phyloP scores from a whole-genome alignment of 306 rosid species.

The Mimosa bimucronata region DNA sequence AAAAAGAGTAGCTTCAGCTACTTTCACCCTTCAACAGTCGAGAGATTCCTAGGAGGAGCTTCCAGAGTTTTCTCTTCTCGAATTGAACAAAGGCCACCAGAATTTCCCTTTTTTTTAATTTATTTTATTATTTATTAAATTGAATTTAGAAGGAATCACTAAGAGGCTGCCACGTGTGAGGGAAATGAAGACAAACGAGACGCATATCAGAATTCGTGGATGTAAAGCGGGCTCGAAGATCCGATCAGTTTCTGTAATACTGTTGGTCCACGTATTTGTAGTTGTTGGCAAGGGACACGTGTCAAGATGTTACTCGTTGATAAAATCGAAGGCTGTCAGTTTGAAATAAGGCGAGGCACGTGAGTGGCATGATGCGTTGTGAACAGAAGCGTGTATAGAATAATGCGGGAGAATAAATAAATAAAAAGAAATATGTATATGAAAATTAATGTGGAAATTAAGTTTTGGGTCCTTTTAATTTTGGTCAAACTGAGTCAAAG shows the following conservation, averaged over 20 bases:
- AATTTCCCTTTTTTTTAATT: conserved; percentile 11
- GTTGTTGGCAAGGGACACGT: conserved; percentile 34
- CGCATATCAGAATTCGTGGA: conserved; percentile 72
- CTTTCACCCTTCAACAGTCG: conserved; percentile 27
- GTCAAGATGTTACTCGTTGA: neutral
- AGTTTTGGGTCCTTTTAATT: too few species aligned
- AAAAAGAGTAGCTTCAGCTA: conserved; percentile 17
- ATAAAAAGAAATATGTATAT: too few species aligned
- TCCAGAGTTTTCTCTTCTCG: conserved; percentile 41
- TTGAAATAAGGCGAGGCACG: conserved; percentile 1
- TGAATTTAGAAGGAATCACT: conserved; percentile 38
- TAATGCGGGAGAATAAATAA: too few species aligned
- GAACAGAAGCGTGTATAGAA: neutral
- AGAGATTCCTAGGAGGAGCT: conserved; percentile 45
- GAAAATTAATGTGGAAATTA: too few species aligned
- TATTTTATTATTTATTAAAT: conserved; percentile 16
- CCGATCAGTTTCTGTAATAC: conserved; percentile 59
- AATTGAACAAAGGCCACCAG: conserved; percentile 15
- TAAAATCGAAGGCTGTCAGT: neutral
- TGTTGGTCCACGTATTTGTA: conserved; percentile 43
- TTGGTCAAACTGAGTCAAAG: too few species aligned
- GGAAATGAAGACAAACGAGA: conserved; percentile 23
- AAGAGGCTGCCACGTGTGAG: conserved; percentile 59
- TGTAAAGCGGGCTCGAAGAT: conserved; percentile 54
- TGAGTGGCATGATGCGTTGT: conserved; percentile 1